These are phyloP conservation scores for Colletotrichum acutatum DNA, from an alignment of 2,329 filamentous ascomycete genomes.

Conservation along the genomic window DNA sequence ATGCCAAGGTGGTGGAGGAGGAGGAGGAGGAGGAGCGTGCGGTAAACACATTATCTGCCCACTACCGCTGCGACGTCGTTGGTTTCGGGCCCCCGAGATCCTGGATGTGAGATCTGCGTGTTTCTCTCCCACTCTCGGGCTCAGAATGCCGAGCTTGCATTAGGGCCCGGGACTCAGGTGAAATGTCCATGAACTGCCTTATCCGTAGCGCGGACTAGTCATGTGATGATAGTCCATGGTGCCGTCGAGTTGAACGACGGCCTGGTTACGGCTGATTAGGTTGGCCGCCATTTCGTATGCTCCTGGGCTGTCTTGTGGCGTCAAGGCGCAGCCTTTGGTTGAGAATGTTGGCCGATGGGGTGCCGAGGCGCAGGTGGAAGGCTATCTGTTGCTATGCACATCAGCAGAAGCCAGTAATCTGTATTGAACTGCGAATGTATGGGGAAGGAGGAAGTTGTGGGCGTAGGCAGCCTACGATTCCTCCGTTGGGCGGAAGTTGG, in stretches of 20 bases:
- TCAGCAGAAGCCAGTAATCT: no score
- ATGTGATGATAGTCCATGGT: not conserved
- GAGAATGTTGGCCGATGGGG: not conserved
- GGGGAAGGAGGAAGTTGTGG: no score
- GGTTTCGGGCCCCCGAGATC: conserved; percentile 12
- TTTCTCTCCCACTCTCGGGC: not conserved
- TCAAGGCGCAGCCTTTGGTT: not conserved
- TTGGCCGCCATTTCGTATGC: conserved; percentile 1
- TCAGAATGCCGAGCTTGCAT: conserved; percentile 7
- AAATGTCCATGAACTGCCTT: not conserved
- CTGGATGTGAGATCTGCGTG: not conserved
- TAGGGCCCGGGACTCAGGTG: not conserved
- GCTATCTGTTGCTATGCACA: no score
- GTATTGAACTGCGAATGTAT: no score
- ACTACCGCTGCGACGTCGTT: conserved; percentile 20
- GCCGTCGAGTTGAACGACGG: not conserved
- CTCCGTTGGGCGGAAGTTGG: no score
- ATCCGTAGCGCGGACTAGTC: not conserved
- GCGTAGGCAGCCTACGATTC: no score
- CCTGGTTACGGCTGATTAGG: not conserved
- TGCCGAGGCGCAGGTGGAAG: not conserved
- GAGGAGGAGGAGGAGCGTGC: not conserved
- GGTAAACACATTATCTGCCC: conserved; percentile 6
- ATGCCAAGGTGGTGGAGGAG: not conserved
- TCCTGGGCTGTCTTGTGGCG: not conserved